A percentile compares a stretch with the other conserved stretches of the same genome.
phyloP scores from a whole-genome alignment of 306 rosid species.

The Quercus parvula region DNA sequence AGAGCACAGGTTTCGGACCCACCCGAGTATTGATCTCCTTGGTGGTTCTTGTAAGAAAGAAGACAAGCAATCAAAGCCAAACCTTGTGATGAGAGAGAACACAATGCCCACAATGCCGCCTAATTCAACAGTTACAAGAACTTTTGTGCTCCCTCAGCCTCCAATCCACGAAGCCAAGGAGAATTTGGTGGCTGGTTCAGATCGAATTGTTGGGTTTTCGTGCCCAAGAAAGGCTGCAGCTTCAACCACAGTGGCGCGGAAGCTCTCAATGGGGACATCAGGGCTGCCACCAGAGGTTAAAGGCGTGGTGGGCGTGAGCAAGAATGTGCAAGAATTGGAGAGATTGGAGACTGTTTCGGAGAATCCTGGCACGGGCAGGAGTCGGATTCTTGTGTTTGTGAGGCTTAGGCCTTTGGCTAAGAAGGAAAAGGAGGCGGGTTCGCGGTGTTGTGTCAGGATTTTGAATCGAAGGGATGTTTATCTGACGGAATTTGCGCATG shows the following conservation, averaged over 20 bases:
- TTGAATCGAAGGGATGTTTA: slow-evolving; percentile 75
- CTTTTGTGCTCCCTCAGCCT: slow-evolving; percentile 61
- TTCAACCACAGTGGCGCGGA: slow-evolving; percentile 52
- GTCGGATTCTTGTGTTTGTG: slow-evolving; percentile 77
- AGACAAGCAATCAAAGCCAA: slow-evolving; percentile 25
- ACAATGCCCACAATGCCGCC: slow-evolving; percentile 25
- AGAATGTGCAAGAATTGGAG: slow-evolving; percentile 38
- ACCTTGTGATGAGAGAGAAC: slow-evolving; percentile 66
- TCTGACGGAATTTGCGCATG: slow-evolving; percentile 73
- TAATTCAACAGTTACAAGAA: slow-evolving; percentile 53
- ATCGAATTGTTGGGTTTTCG: slow-evolving; percentile 63
- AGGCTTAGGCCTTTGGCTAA: slow-evolving; percentile 87
- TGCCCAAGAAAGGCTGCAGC: slow-evolving; percentile 41
- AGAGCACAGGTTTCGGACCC: slow-evolving; percentile 32
- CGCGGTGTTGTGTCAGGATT: slow-evolving; percentile 70
- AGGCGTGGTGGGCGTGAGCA: slow-evolving; percentile 1
- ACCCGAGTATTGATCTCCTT: slow-evolving; percentile 31
- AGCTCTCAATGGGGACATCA: slow-evolving; percentile 51
- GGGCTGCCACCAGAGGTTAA: slow-evolving; percentile 13
- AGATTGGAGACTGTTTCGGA: slow-evolving; percentile 21
- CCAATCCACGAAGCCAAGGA: slow-evolving; percentile 54
- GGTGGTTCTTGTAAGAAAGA: slow-evolving; percentile 27
- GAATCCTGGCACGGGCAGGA: slow-evolving; percentile 34
- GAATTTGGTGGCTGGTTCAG: slow-evolving; percentile 40
- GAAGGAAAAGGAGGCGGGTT: slow-evolving; percentile 76